Evolutionary conservation across 1,139 yeast species (phyloP), one percentile per base, ranked within the genome.

Genomic region (Suhomyces bolitotheri): DNA sequence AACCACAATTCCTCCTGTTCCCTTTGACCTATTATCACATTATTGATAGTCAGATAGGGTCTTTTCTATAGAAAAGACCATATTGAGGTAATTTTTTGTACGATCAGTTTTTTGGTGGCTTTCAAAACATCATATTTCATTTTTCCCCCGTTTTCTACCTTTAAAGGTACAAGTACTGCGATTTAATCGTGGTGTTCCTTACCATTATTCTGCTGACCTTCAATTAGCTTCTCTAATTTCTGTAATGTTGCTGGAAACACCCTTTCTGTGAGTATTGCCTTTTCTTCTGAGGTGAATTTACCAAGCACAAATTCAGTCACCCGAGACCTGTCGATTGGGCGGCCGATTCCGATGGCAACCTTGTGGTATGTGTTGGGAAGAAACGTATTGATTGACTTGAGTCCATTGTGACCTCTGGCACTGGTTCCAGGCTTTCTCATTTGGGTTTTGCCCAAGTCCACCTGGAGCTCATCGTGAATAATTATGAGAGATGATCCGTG

Each of bases 381-480:
- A 16, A 43, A 38, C 12, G 55, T 50, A 31, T 71, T 72, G 12
- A 86, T 71, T 24, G 82, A 76, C 44, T 73, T 69, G 28, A 88
- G 64, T 0, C 96, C 96, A 53, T 86, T 87, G 50, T 88, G 96
- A 0, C 96, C 96, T 39, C 88, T 61, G 8, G 79, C 71, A 39
- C 86, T 75, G 6, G 82, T 65, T 2, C 73, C 74, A 14, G 73
- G 78, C 22, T 60, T 66, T 35, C 86, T 64, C 7, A 82, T 54
- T 48, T 82, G 83, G 16, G 78, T 62, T 36, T 75, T 72, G 0
- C 96, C 96, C 4, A 81, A 46, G 1, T 73, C 74, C 9, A 80
- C 54, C 41, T 80, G 82, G 24, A 87, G 58, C 46, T 88, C 96
- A 54, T 88, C 96, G 53, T 86, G 94, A 1, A 87, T 50, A 1